Percentiles rank a stretch among this genome's conserved stretches.
Evolutionary conservation across 139 green algal genomes (phyloP).

Genomic region (Tetradesmus lagerheimii): DNA sequence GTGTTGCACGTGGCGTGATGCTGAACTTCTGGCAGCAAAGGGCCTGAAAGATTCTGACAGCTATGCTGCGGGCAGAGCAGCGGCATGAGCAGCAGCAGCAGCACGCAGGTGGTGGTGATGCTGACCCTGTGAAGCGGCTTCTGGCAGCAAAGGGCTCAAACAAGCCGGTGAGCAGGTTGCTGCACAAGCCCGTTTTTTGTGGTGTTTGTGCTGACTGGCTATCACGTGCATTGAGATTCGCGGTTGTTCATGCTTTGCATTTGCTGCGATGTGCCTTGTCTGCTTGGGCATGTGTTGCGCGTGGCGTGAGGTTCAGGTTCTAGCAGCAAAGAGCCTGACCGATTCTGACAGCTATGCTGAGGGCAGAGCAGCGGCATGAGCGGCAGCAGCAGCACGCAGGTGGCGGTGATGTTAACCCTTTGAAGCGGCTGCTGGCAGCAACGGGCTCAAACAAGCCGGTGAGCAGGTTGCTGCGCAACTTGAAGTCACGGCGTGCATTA

Average conservation of each 20-base stretch:
- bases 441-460: not conserved
- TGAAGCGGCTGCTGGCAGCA: not conserved
- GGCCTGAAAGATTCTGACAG: too few relatives aligned
- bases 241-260: not conserved
- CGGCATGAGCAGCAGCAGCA: not conserved
- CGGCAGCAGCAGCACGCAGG: not conserved
- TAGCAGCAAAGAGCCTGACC: too few relatives aligned
- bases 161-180: constrained; percentile 9
- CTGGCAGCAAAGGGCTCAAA: not conserved
- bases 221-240: too few relatives aligned
- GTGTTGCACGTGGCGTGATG: too few relatives aligned
- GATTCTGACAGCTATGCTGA: constrained; percentile 37
- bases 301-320: too few relatives aligned
- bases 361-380: constrained; percentile 35
- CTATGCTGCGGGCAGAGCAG: constrained; percentile 38
- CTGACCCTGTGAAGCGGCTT: not conserved
- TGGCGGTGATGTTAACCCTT: too few relatives aligned
- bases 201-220: too few relatives aligned
- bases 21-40: too few relatives aligned
- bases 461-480: not conserved
- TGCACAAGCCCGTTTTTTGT: too few relatives aligned
- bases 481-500: too few relatives aligned
- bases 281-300: too few relatives aligned
- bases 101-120: not conserved
- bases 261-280: too few relatives aligned